phyloP scores from a whole-genome alignment of 1,284 basidiomycete species.

The Athelia sp. region DNA sequence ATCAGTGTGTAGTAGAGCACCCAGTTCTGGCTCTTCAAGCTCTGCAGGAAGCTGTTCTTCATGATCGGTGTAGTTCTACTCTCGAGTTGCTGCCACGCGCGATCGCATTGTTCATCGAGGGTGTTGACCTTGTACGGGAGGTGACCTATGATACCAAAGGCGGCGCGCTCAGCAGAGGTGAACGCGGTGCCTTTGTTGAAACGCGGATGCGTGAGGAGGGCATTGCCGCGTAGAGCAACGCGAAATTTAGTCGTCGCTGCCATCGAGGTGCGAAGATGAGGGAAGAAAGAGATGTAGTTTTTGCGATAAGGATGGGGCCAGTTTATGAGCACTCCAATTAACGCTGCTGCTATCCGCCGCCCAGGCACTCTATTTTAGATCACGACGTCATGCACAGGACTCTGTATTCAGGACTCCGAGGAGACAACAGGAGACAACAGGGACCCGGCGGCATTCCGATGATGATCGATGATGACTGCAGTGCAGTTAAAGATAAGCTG shows the following conservation, averaged over 20 bases:
- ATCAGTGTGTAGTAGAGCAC: slow-evolving; percentile 71
- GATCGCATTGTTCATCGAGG: slow-evolving; percentile 69
- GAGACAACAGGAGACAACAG: too few species aligned
- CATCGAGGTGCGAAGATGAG: slow-evolving; percentile 1
- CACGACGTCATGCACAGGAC: background rate
- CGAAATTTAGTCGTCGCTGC: slow-evolving; percentile 23
- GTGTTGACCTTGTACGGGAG: slow-evolving; percentile 73
- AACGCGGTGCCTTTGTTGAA: slow-evolving; percentile 78
- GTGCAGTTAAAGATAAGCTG: too few species aligned
- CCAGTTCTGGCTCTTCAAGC: slow-evolving; percentile 71
- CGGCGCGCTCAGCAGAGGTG: slow-evolving; percentile 56
- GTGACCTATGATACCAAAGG: slow-evolving; percentile 72
- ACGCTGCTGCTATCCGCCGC: too few species aligned
- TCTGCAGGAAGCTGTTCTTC: slow-evolving; percentile 71
- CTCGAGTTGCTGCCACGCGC: slow-evolving; percentile 67
- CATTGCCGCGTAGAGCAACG: slow-evolving; percentile 53
- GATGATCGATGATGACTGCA: too few species aligned
- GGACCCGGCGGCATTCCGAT: too few species aligned
- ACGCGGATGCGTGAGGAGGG: slow-evolving; percentile 57
- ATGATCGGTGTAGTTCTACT: slow-evolving; percentile 42
- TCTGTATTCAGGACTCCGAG: too few species aligned
- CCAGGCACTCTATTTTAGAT: background rate
- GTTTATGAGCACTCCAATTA: background rate
- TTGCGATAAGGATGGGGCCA: slow-evolving; percentile 1
- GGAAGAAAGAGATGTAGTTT: background rate